Percentiles rank a stretch among this genome's conserved stretches.
Conservation (phyloP, 495 filamentous ascomycete genomes). For the Hypoxylon intermedium region DNA sequence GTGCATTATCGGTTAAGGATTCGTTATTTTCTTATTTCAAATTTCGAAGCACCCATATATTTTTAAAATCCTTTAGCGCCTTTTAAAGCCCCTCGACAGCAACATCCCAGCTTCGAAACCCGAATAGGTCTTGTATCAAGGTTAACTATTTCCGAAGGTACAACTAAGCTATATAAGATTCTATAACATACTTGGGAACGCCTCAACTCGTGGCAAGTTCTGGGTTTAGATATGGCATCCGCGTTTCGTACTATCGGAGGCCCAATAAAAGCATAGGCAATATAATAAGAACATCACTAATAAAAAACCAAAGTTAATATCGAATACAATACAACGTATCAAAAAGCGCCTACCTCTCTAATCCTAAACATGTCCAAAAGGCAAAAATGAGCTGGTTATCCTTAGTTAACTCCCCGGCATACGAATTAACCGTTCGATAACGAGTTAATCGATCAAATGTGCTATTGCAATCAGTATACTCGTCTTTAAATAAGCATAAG, state of each 20-base stretch:
- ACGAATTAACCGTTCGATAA: not conserved
- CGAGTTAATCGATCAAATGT: not conserved
- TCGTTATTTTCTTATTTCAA: too few relatives aligned
- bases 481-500: not conserved
- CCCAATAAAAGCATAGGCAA: not conserved
- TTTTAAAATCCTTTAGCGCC: too few relatives aligned
- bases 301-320: not conserved
- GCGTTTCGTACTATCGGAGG: not conserved
- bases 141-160: not conserved
- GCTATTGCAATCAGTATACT: not conserved
- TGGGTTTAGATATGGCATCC: not conserved
- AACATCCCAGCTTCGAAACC: too few relatives aligned
- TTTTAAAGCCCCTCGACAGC: too few relatives aligned
- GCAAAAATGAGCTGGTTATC: not conserved
- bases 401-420: not conserved
- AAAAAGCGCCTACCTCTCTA: not conserved
- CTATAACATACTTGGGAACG: not conserved
- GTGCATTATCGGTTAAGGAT: too few relatives aligned
- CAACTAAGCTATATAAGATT: not conserved
- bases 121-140: too few relatives aligned
- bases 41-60: too few relatives aligned
- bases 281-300: not conserved
- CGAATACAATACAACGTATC: not conserved
- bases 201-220: not conserved
- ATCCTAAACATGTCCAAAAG: not conserved